These are phyloP conservation scores for Arxiozyma bovina DNA, from an alignment of 1,139 yeast genomes.

Conservation along the genomic window DNA sequence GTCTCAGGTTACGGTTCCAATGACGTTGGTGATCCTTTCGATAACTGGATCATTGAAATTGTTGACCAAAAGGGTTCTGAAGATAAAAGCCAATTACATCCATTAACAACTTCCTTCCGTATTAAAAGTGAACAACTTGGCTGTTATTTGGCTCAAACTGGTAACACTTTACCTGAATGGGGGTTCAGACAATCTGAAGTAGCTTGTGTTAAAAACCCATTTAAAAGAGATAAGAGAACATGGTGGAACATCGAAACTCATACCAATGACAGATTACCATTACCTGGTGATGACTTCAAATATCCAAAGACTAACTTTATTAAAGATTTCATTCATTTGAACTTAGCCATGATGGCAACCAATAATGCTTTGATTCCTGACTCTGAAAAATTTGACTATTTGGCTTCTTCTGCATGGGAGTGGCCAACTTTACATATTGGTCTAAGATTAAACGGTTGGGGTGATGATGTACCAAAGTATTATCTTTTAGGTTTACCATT, in stretches of 20 bases:
- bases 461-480: slow-evolving; percentile 67
- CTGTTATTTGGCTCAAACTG: slow-evolving; percentile 84
- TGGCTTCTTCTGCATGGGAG: slow-evolving; percentile 93
- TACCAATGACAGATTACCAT: slow-evolving; percentile 65
- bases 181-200: slow-evolving; percentile 99
- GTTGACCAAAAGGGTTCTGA: slow-evolving; percentile 69
- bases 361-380: slow-evolving; percentile 96
- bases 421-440: slow-evolving; percentile 96
- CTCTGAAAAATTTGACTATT: slow-evolving; percentile 78
- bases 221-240: slow-evolving; percentile 80
- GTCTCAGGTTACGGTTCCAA: slow-evolving; percentile 89
- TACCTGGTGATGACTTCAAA: slow-evolving; percentile 56
- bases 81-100: slow-evolving; percentile 64
- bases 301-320: slow-evolving; percentile 78
- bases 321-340: slow-evolving; percentile 84
- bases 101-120: slow-evolving; percentile 80
- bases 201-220: slow-evolving; percentile 69
- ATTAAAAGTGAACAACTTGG: slow-evolving; percentile 57
- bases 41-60: slow-evolving; percentile 88
- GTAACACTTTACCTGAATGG: slow-evolving; percentile 83
- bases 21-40: slow-evolving; percentile 81
- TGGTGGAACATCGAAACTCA: slow-evolving; percentile 98
- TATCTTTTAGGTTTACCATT: slow-evolving; percentile 90
- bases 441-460: slow-evolving; percentile 95
- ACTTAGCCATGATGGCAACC: slow-evolving; percentile 98